phyloP scores from a whole-genome alignment of 805 yeast genomes.

The Cyberlindnera lachancei region DNA sequence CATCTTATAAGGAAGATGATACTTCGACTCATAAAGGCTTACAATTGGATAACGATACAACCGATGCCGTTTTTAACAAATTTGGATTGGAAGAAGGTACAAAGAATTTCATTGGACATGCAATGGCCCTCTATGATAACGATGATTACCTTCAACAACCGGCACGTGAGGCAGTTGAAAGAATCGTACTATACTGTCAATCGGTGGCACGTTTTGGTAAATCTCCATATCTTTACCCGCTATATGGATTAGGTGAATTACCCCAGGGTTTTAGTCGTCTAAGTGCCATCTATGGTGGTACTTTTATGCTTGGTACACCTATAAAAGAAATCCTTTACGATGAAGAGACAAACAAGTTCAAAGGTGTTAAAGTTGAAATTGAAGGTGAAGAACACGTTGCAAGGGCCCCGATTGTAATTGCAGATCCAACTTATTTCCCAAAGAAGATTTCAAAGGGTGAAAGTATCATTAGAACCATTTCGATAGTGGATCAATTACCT shows the following conservation, averaged over 20 bases:
- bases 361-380: slow-evolving; percentile 76
- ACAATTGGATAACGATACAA: slow-evolving; percentile 78
- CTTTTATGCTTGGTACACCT: slow-evolving; percentile 96
- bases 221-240: slow-evolving; percentile 92
- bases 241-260: slow-evolving; percentile 93
- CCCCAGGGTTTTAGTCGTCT: slow-evolving; percentile 99
- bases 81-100: slow-evolving; percentile 91
- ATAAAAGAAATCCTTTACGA: slow-evolving; percentile 80
- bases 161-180: slow-evolving; percentile 84
- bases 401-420: slow-evolving; percentile 87
- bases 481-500: slow-evolving; percentile 82
- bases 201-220: slow-evolving; percentile 94
- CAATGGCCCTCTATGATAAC: slow-evolving; percentile 95
- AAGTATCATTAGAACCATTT: slow-evolving; percentile 44
- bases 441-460: slow-evolving; percentile 31
- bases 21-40: slow-evolving; percentile 77
- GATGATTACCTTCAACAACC: slow-evolving; percentile 85
- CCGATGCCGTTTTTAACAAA: slow-evolving; percentile 84
- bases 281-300: slow-evolving; percentile 96
- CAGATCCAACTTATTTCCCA: slow-evolving; percentile 98
- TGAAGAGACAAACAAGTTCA: slow-evolving; percentile 64
- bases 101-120: slow-evolving; percentile 94
- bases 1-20: slow-evolving; percentile 72
- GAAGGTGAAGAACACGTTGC: slow-evolving; percentile 63
- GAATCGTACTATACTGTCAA: slow-evolving; percentile 78